Percentiles rank a stretch among this genome's conserved stretches.
Evolutionary conservation across 2,329 filamentous ascomycete genomes (phyloP).

Genomic region (Sordariomycetes sp.): DNA sequence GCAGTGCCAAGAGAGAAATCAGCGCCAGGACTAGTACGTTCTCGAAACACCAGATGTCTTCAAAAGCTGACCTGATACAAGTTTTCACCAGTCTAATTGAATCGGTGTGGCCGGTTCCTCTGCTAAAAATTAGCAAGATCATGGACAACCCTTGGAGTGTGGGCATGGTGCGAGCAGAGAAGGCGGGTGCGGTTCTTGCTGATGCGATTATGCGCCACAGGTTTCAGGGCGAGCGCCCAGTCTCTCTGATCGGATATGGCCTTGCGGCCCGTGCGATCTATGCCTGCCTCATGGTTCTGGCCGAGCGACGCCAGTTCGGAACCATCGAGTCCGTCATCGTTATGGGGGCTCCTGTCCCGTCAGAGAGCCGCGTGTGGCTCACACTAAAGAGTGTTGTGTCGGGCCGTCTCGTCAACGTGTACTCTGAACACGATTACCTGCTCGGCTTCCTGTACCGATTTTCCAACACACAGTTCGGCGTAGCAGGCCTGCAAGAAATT

Average conservation of each 20-base stretch:
- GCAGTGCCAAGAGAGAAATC: conserved; percentile 48
- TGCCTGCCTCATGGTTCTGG: conserved; percentile 69
- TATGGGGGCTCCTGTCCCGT: conserved; percentile 74
- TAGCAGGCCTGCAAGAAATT: conserved; percentile 74
- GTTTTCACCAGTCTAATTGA: conserved; percentile 48
- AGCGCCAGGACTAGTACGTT: conserved; percentile 35
- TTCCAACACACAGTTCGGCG: conserved; percentile 70
- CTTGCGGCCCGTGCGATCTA: conserved; percentile 78
- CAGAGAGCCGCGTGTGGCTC: conserved; percentile 64
- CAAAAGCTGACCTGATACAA: conserved; percentile 12
- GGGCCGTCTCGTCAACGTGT: conserved; percentile 84
- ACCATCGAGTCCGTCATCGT: conserved; percentile 78
- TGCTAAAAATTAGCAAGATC: conserved; percentile 62
- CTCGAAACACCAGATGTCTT: not conserved
- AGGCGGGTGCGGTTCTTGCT: conserved; percentile 61
- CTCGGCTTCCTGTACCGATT: conserved; percentile 82
- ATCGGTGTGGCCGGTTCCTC: conserved; percentile 50
- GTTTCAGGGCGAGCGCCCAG: conserved; percentile 71
- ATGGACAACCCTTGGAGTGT: conserved; percentile 77
- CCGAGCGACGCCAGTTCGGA: conserved; percentile 75
- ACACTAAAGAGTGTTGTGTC: conserved; percentile 69
- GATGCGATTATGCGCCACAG: conserved; percentile 70
- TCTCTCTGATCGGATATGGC: conserved; percentile 75
- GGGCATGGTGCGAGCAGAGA: conserved; percentile 67
- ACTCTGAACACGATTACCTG: conserved; percentile 77